Conservation (phyloP, 1,139 yeast genomes). For the Taphrina sp. region DNA sequence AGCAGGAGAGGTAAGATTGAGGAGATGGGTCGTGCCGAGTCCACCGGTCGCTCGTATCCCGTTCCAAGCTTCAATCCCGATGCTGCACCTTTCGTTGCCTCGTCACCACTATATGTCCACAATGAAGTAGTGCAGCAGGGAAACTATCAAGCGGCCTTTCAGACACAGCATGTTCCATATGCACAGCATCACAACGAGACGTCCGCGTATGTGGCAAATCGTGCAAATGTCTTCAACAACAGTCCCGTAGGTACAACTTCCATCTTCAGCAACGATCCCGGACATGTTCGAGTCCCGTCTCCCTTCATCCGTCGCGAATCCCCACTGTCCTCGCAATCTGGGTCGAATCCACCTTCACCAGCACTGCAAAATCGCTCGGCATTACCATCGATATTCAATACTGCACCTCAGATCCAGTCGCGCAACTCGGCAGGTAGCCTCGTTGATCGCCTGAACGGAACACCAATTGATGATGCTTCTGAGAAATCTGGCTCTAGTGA, state of each 20-base stretch:
- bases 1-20: slow-evolving; percentile 7
- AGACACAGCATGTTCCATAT: no score
- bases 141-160: no score
- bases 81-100: slow-evolving; percentile 26
- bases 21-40: slow-evolving; percentile 4
- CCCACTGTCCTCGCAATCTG: slow-evolving; percentile 24
- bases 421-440: slow-evolving; percentile 20
- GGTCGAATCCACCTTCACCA: slow-evolving; percentile 27
- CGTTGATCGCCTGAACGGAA: slow-evolving; percentile 23
- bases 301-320: slow-evolving; percentile 27
- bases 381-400: slow-evolving; percentile 25
- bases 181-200: background rate
- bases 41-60: background rate
- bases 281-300: background rate
- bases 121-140: no score
- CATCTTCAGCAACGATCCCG: slow-evolving; percentile 12
- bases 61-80: slow-evolving; percentile 28
- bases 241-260: slow-evolving; percentile 4
- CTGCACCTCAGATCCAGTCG: slow-evolving; percentile 3
- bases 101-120: background rate
- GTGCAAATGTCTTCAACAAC: background rate
- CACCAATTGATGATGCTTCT: background rate
- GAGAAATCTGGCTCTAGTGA: slow-evolving; percentile 5
- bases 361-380: slow-evolving; percentile 5
- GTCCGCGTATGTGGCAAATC: background rate